These are phyloP conservation scores for Inonotus obliquus DNA, from an alignment of 1,284 basidiomycete genomes.

Conservation along the genomic window DNA sequence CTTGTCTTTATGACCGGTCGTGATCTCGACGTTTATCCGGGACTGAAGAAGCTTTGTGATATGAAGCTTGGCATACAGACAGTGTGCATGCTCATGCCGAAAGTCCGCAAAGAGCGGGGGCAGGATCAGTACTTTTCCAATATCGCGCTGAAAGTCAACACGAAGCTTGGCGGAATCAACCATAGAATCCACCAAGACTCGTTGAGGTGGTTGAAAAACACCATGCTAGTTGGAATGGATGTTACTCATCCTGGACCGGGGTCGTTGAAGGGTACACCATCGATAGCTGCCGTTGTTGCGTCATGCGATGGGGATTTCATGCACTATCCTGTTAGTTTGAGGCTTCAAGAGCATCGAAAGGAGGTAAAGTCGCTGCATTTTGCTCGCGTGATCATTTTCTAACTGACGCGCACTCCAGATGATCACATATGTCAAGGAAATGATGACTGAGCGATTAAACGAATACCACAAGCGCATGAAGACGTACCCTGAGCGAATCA, in stretches of 20 bases:
- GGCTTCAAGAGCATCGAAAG: conserved; percentile 57
- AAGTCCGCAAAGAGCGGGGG: conserved; percentile 39
- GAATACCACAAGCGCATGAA: conserved; percentile 51
- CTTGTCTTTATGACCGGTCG: conserved; percentile 15
- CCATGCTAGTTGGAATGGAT: conserved; percentile 79
- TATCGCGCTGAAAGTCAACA: conserved; percentile 61
- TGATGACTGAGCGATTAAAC: conserved; percentile 66
- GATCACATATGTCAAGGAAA: conserved; percentile 55
- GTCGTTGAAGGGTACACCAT: conserved; percentile 59
- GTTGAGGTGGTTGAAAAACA: conserved; percentile 63
- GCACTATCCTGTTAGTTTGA: conserved; percentile 64
- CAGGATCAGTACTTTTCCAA: conserved; percentile 79
- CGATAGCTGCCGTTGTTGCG: conserved; percentile 73
- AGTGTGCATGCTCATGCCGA: conserved; percentile 16
- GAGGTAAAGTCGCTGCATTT: conserved; percentile 52
- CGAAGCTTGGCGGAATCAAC: conserved; percentile 75
- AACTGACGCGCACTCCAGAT: conserved; percentile 40
- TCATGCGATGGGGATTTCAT: conserved; percentile 61
- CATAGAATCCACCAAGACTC: conserved; percentile 53
- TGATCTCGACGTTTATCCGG: conserved; percentile 16
- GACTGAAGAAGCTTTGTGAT: conserved; percentile 39
- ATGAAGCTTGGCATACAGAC: conserved; percentile 36
- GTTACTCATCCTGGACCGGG: conserved; percentile 67
- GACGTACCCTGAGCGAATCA: conserved; percentile 53
- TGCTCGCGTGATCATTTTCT: conserved; percentile 12